Conservation (phyloP, 1,284 basidiomycete species). For the Ceratobasidium sp. region DNA sequence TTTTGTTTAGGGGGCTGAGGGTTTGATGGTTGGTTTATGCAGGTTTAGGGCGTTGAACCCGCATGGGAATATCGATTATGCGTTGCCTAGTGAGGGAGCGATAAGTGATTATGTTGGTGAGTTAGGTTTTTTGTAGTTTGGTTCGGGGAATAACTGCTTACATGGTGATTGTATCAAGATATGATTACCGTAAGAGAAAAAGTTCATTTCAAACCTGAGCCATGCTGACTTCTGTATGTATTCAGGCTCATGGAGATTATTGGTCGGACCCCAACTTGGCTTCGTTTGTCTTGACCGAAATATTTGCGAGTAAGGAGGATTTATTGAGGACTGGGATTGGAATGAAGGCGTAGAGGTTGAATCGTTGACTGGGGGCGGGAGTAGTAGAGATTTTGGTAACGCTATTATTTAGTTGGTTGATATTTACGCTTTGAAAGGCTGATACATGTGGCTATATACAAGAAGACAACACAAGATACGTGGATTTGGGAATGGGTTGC, state of each 20-base stretch:
- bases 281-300: conserved; percentile 55
- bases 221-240: neutral
- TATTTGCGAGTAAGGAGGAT: conserved; percentile 56
- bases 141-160: neutral
- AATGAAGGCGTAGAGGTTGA: conserved; percentile 7
- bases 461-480: neutral
- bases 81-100: conserved; percentile 54
- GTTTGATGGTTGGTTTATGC: conserved; percentile 5
- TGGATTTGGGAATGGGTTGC: neutral
- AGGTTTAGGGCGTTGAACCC: conserved; percentile 56
- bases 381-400: neutral
- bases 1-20: neutral
- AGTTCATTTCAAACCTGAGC: conserved; percentile 8
- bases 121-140: conserved; percentile 16
- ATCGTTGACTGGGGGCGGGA: neutral
- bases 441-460: neutral
- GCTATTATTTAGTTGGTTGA: neutral
- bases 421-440: neutral
- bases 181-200: conserved; percentile 53
- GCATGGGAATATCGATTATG: conserved; percentile 56
- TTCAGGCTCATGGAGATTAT: conserved; percentile 54
- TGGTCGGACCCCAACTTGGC: conserved; percentile 55
- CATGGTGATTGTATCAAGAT: conserved; percentile 47
- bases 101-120: conserved; percentile 55
- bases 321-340: conserved; percentile 54